Conservation (phyloP, 805 yeast species). For the Pichia gijzeniarum region DNA sequence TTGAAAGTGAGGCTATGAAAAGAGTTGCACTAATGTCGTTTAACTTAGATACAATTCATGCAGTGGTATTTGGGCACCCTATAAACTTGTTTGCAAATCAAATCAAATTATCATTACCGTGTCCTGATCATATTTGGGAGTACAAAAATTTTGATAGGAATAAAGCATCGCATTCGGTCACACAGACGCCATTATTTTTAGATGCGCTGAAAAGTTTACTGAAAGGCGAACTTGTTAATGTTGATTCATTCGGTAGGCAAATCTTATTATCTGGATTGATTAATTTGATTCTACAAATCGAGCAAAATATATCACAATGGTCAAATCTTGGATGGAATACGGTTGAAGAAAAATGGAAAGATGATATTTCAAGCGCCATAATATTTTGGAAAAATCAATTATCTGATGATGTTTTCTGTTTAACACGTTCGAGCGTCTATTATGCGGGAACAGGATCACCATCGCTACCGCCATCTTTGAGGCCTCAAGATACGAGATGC, state of each 20-base stretch:
- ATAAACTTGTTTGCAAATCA: slow-evolving; percentile 45
- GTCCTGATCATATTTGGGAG: slow-evolving; percentile 50
- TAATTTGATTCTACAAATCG: slow-evolving; percentile 53
- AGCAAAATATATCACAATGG: slow-evolving; percentile 49
- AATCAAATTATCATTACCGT: slow-evolving; percentile 49
- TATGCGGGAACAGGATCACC: slow-evolving; percentile 7
- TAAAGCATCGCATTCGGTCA: slow-evolving; percentile 15
- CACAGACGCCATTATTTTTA: slow-evolving; percentile 24
- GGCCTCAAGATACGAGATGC: slow-evolving; percentile 35
- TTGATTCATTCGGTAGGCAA: slow-evolving; percentile 52
- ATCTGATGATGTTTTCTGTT: slow-evolving; percentile 16
- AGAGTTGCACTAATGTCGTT: slow-evolving; percentile 71
- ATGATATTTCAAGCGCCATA: slow-evolving; percentile 51
- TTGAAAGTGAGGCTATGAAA: slow-evolving; percentile 67
- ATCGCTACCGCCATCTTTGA: slow-evolving; percentile 10
- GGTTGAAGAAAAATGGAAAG: slow-evolving; percentile 49
- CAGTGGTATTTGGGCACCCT: slow-evolving; percentile 66
- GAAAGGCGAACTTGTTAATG: slow-evolving; percentile 36
- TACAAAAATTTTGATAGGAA: slow-evolving; percentile 18
- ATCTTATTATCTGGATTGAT: slow-evolving; percentile 57
- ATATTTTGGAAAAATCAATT: slow-evolving; percentile 52
- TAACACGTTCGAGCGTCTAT: slow-evolving; percentile 15
- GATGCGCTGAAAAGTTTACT: slow-evolving; percentile 32
- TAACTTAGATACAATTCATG: slow-evolving; percentile 65
- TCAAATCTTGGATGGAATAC: slow-evolving; percentile 32